These are phyloP conservation scores for Epichloe amarillans DNA, from an alignment of 2,329 filamentous ascomycete genomes.

Conservation along the genomic window DNA sequence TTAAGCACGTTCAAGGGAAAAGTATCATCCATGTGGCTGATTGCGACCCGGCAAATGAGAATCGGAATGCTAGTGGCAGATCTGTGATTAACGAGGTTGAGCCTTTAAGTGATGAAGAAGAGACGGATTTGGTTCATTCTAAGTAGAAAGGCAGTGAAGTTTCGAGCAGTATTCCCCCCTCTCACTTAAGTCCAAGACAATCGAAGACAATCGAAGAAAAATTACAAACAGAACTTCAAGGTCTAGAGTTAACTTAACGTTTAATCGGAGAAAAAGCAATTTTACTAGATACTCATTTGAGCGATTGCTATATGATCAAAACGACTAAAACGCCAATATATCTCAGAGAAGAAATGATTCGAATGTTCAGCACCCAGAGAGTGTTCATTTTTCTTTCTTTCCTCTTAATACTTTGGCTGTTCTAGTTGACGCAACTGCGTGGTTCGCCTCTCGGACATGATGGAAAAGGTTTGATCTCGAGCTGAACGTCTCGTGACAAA, in stretches of 20 bases:
- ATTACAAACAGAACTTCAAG: too few relatives aligned
- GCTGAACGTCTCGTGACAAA: conserved; percentile 33
- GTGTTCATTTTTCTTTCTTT: conserved; percentile 11
- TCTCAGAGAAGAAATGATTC: background rate
- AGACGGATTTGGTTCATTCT: conserved; percentile 27
- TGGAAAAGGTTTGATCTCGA: conserved; percentile 61
- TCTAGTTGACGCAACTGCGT: conserved; percentile 40
- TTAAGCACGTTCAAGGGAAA: conserved; percentile 67
- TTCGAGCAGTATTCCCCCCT: background rate
- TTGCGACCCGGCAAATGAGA: conserved; percentile 44
- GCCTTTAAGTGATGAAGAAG: conserved; percentile 62
- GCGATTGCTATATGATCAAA: background rate
- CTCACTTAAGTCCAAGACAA: background rate
- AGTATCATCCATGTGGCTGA: conserved; percentile 75
- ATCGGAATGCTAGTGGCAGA: conserved; percentile 44
- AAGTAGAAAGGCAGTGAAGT: conserved; percentile 6
- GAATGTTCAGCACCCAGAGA: background rate
- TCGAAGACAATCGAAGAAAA: too few relatives aligned
- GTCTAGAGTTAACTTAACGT: too few relatives aligned
- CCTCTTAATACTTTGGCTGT: conserved; percentile 21
- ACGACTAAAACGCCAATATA: background rate
- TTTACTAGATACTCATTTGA: too few relatives aligned
- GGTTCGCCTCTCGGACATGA: conserved; percentile 53
- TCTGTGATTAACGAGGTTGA: conserved; percentile 84
- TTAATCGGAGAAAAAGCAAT: too few relatives aligned